phyloP scores from a whole-genome alignment of 2,329 filamentous ascomycete species.

The Phyllosticta citriasiana region DNA sequence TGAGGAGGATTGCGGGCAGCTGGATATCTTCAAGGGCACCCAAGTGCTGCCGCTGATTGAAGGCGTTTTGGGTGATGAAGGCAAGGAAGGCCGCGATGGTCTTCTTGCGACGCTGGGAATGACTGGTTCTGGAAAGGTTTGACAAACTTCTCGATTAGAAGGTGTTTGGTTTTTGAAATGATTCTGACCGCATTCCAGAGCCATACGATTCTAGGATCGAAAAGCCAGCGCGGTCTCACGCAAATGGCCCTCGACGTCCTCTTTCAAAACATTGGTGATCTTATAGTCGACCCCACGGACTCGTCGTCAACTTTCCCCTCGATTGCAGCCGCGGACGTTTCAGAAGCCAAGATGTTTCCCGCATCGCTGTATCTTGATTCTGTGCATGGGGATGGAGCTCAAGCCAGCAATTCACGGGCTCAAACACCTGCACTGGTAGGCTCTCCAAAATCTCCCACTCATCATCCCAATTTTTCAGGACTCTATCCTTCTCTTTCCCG shows the following conservation, averaged over 20 bases:
- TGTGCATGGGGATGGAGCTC: conserved; percentile 58
- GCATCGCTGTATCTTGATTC: conserved; percentile 70
- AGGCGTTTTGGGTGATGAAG: conserved; percentile 64
- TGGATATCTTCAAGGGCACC: conserved; percentile 76
- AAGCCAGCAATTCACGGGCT: conserved; percentile 28
- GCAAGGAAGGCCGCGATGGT: conserved; percentile 75
- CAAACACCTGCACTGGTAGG: conserved; percentile 28
- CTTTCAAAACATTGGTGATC: conserved; percentile 68
- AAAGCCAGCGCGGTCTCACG: conserved; percentile 75
- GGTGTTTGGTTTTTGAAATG: neutral
- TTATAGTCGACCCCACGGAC: conserved; percentile 51
- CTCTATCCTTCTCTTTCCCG: conserved; percentile 3
- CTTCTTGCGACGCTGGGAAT: conserved; percentile 86
- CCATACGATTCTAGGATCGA: conserved; percentile 88
- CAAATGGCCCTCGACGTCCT: conserved; percentile 86
- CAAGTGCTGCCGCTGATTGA: conserved; percentile 67
- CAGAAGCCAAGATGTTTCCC: conserved; percentile 67
- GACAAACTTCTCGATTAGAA: neutral
- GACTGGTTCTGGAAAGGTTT: conserved; percentile 90
- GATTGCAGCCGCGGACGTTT: conserved; percentile 64
- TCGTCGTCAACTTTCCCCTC: conserved; percentile 59
- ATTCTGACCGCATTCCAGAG: conserved; percentile 48
- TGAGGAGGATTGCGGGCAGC: conserved; percentile 72
- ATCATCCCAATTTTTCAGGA: neutral
- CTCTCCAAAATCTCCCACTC: neutral